A percentile compares a stretch with the other conserved stretches of the same genome.
phyloP scores from a whole-genome alignment of 495 filamentous ascomycete species.

The Durotheca rogersii region DNA sequence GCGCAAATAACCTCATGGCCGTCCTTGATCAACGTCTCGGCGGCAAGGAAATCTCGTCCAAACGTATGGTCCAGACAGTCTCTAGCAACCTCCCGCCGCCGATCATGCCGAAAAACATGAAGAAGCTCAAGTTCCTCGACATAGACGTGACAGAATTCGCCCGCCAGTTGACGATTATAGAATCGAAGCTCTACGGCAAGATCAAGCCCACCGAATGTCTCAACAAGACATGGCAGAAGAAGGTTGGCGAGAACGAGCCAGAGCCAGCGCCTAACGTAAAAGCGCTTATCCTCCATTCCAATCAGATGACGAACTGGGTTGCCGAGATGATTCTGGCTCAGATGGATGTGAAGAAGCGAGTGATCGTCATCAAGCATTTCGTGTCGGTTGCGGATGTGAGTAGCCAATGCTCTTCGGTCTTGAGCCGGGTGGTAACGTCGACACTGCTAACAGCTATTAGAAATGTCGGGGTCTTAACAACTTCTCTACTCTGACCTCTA shows the following conservation, averaged over 20 bases:
- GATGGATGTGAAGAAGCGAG: constrained; percentile 88
- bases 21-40: constrained; percentile 82
- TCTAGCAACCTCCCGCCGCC: constrained; percentile 76
- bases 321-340: constrained; percentile 99
- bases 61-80: constrained; percentile 81
- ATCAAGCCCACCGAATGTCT: constrained; percentile 93
- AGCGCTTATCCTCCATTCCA: constrained; percentile 93
- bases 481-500: constrained; percentile 96
- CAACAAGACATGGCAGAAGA: constrained; percentile 98
- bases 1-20: constrained; percentile 74
- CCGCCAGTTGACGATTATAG: constrained; percentile 93
- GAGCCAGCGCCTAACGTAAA: constrained; percentile 95
- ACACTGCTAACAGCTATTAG: constrained; percentile 48
- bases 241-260: constrained; percentile 73
- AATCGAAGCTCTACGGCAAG: constrained; percentile 90
- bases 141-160: constrained; percentile 96
- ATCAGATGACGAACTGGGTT: constrained; percentile 98
- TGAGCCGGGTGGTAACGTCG: constrained; percentile 6
- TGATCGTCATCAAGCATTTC: constrained; percentile 98
- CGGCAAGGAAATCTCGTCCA: constrained; percentile 84
- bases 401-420: constrained; percentile 17
- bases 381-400: constrained; percentile 90
- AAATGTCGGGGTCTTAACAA: constrained; percentile 95
- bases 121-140: constrained; percentile 97
- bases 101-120: constrained; percentile 98